Percentiles rank a stretch among this genome's conserved stretches.
These are phyloP conservation scores for Suillus sp. DNA, from an alignment of 768 basidiomycete genomes.

Conservation along the genomic window DNA sequence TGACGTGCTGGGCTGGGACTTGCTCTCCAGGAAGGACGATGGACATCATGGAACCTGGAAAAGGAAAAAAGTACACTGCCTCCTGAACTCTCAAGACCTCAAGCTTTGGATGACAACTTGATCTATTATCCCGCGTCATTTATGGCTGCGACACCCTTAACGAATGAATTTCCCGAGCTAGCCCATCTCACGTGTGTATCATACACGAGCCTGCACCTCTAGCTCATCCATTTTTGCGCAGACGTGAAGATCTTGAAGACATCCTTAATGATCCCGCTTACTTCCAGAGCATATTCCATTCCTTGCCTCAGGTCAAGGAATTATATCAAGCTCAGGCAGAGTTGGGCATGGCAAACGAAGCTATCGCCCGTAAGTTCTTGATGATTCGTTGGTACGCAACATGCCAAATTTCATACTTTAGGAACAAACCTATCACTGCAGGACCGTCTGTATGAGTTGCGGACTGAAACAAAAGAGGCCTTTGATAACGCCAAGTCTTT, in stretches of 20 bases:
- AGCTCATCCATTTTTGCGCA: slow-evolving; percentile 36
- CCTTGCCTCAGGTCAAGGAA: slow-evolving; percentile 69
- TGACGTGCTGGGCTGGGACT: slow-evolving; percentile 73
- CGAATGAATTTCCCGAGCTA: slow-evolving; percentile 72
- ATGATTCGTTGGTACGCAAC: slow-evolving; percentile 15
- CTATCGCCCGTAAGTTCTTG: slow-evolving; percentile 72
- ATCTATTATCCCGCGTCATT: slow-evolving; percentile 4
- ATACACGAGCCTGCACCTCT: slow-evolving; percentile 5
- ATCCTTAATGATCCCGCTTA: slow-evolving; percentile 78
- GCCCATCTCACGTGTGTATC: slow-evolving; percentile 65
- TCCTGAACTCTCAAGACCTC: not conserved
- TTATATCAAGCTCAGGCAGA: slow-evolving; percentile 77
- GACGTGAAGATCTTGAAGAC: slow-evolving; percentile 90
- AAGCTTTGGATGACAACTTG: slow-evolving; percentile 1
- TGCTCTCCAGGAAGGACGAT: slow-evolving; percentile 81
- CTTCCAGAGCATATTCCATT: slow-evolving; percentile 87
- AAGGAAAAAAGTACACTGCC: slow-evolving; percentile 10
- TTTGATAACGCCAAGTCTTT: slow-evolving; percentile 85
- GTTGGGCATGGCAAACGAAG: slow-evolving; percentile 81
- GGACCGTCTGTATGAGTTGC: slow-evolving; percentile 70
- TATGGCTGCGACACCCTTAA: slow-evolving; percentile 44
- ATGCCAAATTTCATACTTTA: slow-evolving; percentile 32
- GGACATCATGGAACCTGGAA: slow-evolving; percentile 50
- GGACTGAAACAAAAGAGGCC: slow-evolving; percentile 81
- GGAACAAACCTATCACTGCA: slow-evolving; percentile 78